phyloP scores from a whole-genome alignment of 148 eudicot genomes.

The Rhododendron ferrugineum region DNA sequence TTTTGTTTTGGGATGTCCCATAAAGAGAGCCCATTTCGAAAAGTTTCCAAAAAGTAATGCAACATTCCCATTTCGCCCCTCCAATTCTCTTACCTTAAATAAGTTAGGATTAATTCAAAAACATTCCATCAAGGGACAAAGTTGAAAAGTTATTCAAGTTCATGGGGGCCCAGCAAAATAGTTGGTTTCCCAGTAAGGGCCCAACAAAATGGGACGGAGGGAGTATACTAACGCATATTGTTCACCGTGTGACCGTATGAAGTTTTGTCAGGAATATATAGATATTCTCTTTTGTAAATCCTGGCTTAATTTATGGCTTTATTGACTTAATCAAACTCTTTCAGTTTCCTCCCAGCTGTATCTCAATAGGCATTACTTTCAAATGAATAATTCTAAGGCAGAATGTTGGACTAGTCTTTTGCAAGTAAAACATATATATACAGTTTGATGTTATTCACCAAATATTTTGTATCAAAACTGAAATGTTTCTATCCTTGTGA shows the following conservation, averaged over 20 bases:
- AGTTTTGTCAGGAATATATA: neutral
- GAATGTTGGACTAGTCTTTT: neutral
- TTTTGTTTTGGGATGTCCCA: too few relatives aligned
- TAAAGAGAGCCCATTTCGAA: neutral
- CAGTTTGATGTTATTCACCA: too few relatives aligned
- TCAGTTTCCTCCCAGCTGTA: neutral
- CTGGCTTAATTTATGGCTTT: neutral
- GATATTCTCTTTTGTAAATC: neutral
- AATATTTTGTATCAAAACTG: too few relatives aligned
- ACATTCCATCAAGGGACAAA: neutral
- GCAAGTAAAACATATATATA: too few relatives aligned
- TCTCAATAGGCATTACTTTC: neutral
- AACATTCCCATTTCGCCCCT: neutral
- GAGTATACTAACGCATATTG: too few relatives aligned
- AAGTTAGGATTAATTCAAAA: neutral
- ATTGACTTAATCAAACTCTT: conserved; percentile 1
- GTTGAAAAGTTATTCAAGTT: neutral
- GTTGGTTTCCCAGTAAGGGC: too few relatives aligned
- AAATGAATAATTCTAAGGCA: neutral
- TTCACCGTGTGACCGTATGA: too few relatives aligned
- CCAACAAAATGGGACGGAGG: too few relatives aligned
- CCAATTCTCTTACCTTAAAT: neutral
- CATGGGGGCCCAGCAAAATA: neutral
- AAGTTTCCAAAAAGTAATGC: neutral
- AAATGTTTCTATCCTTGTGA: too few relatives aligned